Percentiles rank a stretch among this genome's conserved stretches.
Evolutionary conservation across 345 rosid species (phyloP).

Genomic region (Corchorus olitorius): DNA sequence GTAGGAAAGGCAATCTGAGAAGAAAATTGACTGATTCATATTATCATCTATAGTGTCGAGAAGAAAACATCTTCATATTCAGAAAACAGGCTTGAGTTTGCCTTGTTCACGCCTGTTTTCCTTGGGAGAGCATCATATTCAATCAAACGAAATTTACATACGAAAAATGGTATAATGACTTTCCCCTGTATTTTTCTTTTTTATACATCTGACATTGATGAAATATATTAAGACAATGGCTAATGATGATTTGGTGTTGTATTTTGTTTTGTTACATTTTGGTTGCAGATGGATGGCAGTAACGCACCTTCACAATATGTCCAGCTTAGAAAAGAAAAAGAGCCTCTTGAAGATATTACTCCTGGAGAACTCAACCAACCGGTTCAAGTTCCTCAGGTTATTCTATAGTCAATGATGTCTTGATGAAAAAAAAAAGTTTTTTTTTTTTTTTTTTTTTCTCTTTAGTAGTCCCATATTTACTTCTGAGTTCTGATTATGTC

Average conservation of each 20-base stretch:
- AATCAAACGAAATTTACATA: not conserved
- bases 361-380: conserved; percentile 98
- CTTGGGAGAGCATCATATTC: no score
- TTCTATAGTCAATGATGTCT: no score
- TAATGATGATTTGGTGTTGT: not conserved
- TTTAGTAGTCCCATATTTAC: not conserved
- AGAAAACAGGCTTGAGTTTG: not conserved
- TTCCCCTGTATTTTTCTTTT: not conserved
- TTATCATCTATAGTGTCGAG: no score
- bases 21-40: conserved; percentile 10
- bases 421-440: not conserved
- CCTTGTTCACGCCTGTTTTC: not conserved
- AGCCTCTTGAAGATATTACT: conserved; percentile 59
- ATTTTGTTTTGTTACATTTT: not conserved
- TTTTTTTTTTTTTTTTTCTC: not conserved
- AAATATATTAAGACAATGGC: not conserved
- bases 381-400: conserved; percentile 76
- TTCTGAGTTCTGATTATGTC: conserved; percentile 20
- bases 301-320: conserved; percentile 65
- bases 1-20: not conserved
- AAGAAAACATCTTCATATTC: conserved; percentile 12
- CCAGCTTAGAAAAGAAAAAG: conserved; percentile 62
- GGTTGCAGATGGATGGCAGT: conserved; percentile 60
- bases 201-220: not conserved
- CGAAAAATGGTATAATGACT: not conserved